Evolutionary conservation across 139 green algal genomes (phyloP), one percentile per base, ranked within the genome.

Genomic region (Mychonastes homosphaera): DNA sequence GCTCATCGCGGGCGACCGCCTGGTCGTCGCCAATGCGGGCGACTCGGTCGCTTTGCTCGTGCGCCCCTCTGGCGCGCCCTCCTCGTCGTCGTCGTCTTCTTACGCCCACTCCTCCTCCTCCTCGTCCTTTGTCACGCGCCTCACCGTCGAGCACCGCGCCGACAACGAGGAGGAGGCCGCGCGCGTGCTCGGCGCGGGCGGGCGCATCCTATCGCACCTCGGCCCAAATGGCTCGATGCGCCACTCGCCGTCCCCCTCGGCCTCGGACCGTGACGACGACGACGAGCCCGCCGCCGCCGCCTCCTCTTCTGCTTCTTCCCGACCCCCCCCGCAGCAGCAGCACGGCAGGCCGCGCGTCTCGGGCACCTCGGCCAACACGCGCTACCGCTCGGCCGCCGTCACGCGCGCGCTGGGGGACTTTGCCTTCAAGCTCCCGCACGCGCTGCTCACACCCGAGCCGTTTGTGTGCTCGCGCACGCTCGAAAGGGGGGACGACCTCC

Each of bases 371-470:
- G 49, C 13, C 6, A 48, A 59, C 49, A 59, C 60, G 21, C 35
- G 60, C 38, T 67, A 39, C 49, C 53, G 55, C 49, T 38, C 43
- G 43, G 46, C 32, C 49, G 59, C 59, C 49, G 49, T 67, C 38
- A 67, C 60, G 23, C n/a, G n/a, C n/a, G n/a, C 49, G 0, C 49
- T 67, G 34, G 60, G 60, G 44, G 60, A 67, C 60, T 67, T 67
- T 67, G 60, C 60, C 4, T 67, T 67, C 49, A 67, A 67, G 60
- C 49, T 53, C 39, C 60, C 60, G 18, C 49, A 67, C 43, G 18
- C 60, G 4, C 35, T 67, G 27, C 34, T 67, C 26, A 53, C 36
- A 9, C 29, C 50, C 10, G 49, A 67, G 21, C 60, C 60, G 26
- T 13, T 45, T 18, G 35, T 67, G 4, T 27, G 26, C 28, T 23